Evolutionary conservation across 148 eudicot species (phyloP), one percentile per base, ranked within the genome.

Genomic region (Persicaria maculosa): DNA sequence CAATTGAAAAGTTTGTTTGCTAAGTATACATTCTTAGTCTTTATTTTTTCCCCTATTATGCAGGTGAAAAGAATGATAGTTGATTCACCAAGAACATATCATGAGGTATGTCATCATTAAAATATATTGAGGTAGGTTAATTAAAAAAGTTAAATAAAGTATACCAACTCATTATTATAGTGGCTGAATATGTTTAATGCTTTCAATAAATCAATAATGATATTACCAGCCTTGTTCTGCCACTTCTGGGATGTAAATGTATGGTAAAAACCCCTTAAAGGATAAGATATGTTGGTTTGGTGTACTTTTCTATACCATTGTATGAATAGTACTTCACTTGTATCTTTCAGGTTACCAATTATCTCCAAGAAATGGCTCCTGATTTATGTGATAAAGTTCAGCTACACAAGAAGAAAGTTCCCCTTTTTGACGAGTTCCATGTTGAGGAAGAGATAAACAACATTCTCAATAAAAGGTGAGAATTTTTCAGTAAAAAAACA

Each of bases 321-420:
- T 80, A 25, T 31, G 44, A 6, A 64, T 11, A 36, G 12, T 64
- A 64, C n/a, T 36, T 36, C 40, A 4, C 1, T 40, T 64, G 25
- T 62, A 3, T 64, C 17, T 64, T 82, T 68, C 86, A 95, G 98
- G 97, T 95, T 77, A 95, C 93, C 73, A 92, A 86, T 78, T 95
- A 95, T 88, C 96, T 95, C 78, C 96, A 87, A 79, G 92, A 85
- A 68, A 85, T 92, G 80, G 98, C 96, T 76, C 98, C 98, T 68
- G 84, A 86, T 81, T 92, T 95, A 74, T 90, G 98, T 84, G 91
- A 88, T 64, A 82, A 93, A 83, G 90, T 95, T 76, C 92, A 90
- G 82, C 82, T 92, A 70, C 89, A 92, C 85, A 80, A 75, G 74
- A 84, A 87, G 76, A 87, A 85, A 74, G 79, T 88, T 80, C 97